A percentile compares a stretch with the other conserved stretches of the same genome.
Conservation (phyloP, 1,284 basidiomycete genomes). For the Cryptococcus floricola region DNA sequence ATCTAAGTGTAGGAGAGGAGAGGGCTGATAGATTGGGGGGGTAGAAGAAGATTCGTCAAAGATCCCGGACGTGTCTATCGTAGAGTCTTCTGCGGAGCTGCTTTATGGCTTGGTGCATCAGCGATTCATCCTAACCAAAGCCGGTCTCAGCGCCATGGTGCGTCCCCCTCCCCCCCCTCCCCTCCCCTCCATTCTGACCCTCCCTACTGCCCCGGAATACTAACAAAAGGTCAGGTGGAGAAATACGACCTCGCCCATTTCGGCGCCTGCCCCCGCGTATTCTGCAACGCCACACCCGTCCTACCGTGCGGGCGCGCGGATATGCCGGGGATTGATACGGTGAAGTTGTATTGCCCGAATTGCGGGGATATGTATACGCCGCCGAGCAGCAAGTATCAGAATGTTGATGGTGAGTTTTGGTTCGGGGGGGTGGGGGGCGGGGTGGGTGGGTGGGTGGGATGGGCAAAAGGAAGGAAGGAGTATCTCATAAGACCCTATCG, state of each 20-base stretch:
- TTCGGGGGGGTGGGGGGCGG: neutral
- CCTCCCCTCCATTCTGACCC: too few relatives aligned
- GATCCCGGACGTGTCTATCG: slow-evolving; percentile 84
- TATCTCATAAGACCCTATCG: too few relatives aligned
- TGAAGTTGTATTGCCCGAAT: slow-evolving; percentile 97
- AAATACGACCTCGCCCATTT: slow-evolving; percentile 94
- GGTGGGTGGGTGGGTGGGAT: too few relatives aligned
- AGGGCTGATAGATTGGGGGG: too few relatives aligned
- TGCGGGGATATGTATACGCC: slow-evolving; percentile 97
- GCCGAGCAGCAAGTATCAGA: slow-evolving; percentile 90
- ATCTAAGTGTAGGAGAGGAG: neutral
- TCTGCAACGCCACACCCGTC: slow-evolving; percentile 83
- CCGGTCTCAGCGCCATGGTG: slow-evolving; percentile 93
- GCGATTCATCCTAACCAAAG: slow-evolving; percentile 90
- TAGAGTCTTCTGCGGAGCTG: slow-evolving; percentile 95
- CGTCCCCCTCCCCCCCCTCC: slow-evolving; percentile 31
- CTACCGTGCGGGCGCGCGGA: slow-evolving; percentile 95
- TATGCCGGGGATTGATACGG: slow-evolving; percentile 94
- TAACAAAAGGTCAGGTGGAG: slow-evolving; percentile 62
- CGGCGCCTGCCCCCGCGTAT: slow-evolving; percentile 92
- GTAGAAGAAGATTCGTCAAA: slow-evolving; percentile 82
- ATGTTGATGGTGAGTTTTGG: slow-evolving; percentile 76
- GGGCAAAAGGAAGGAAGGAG: too few relatives aligned
- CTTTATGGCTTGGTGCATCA: slow-evolving; percentile 97
- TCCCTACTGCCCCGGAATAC: too few relatives aligned